Evolutionary conservation across 2,329 filamentous ascomycete genomes (phyloP).

Genomic region (Colletotrichum sojae): DNA sequence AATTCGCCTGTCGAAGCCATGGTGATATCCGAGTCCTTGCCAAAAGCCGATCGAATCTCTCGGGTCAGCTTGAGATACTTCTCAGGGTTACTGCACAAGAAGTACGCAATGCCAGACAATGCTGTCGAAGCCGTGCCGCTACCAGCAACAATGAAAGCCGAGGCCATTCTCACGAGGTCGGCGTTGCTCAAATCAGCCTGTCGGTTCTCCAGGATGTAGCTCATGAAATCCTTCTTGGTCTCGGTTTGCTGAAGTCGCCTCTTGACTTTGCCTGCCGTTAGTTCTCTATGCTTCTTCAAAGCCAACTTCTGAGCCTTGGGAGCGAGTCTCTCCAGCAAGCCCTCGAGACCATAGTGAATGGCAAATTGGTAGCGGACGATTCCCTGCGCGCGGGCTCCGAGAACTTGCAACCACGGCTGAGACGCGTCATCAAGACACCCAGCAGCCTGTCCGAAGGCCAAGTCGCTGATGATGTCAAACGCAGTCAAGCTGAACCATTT

Average conservation of each 20-base stretch:
- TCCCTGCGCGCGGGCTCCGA: constrained; percentile 22
- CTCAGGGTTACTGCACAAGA: constrained; percentile 52
- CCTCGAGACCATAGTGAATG: constrained; percentile 26
- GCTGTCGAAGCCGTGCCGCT: constrained; percentile 62
- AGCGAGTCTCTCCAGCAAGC: constrained; percentile 27
- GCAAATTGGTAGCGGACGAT: constrained; percentile 33
- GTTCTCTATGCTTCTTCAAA: constrained; percentile 24
- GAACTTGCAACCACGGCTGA: constrained; percentile 34
- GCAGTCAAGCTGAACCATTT: constrained; percentile 55
- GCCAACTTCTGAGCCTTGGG: constrained; percentile 25
- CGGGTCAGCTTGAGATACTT: constrained; percentile 47
- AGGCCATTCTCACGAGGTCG: constrained; percentile 30
- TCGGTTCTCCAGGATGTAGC: constrained; percentile 24
- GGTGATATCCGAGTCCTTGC: constrained; percentile 45
- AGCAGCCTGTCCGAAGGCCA: constrained; percentile 62
- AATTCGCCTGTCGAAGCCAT: constrained; percentile 50
- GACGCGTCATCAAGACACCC: constrained; percentile 50
- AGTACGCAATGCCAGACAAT: constrained; percentile 57
- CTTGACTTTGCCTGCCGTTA: constrained; percentile 28
- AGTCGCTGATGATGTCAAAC: constrained; percentile 61
- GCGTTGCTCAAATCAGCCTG: constrained; percentile 27
- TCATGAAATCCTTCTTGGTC: constrained; percentile 28
- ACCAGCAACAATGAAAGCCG: constrained; percentile 52
- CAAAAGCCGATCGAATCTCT: constrained; percentile 46
- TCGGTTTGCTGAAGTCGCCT: constrained; percentile 20